Conservation (phyloP, 495 filamentous ascomycete species). For the Neurospora discreta region DNA sequence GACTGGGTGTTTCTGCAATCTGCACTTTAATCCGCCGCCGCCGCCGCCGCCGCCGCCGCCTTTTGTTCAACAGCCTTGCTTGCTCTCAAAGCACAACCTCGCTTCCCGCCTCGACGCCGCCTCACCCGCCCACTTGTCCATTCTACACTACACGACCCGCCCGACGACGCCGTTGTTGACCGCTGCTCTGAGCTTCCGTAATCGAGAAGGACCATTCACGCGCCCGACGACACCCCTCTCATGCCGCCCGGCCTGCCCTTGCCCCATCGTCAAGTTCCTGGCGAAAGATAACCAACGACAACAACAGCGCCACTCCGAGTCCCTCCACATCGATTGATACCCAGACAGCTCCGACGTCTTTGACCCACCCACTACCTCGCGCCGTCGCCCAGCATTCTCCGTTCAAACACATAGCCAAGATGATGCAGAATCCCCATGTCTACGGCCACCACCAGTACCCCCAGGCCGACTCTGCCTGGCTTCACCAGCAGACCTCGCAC, state of each 20-base stretch:
- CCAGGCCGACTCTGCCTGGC: constrained; percentile 66
- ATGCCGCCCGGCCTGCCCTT: constrained; percentile 18
- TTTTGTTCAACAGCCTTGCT: background rate
- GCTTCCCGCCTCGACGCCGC: background rate
- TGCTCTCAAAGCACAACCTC: background rate
- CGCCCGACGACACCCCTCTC: constrained; percentile 2
- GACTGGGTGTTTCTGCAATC: background rate
- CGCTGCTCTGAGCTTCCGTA: background rate
- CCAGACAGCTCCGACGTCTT: background rate
- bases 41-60: background rate
- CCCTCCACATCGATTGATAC: background rate
- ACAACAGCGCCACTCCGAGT: background rate
- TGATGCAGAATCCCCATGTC: constrained; percentile 33
- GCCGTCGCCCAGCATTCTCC: background rate
- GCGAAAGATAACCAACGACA: constrained; percentile 8
- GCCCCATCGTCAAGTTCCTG: constrained; percentile 7
- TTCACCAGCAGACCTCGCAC: constrained; percentile 57
- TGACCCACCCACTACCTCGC: background rate
- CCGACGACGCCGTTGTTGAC: background rate
- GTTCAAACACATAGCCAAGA: constrained; percentile 12
- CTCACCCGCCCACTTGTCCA: background rate
- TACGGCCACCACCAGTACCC: constrained; percentile 65
- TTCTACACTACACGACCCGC: background rate
- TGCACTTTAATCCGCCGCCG: background rate
- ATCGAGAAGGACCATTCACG: background rate